A percentile compares a stretch with the other conserved stretches of the same genome.
Evolutionary conservation across 192 early-diverging fungal genomes (phyloP).

Genomic region (Podochytrium sp.): DNA sequence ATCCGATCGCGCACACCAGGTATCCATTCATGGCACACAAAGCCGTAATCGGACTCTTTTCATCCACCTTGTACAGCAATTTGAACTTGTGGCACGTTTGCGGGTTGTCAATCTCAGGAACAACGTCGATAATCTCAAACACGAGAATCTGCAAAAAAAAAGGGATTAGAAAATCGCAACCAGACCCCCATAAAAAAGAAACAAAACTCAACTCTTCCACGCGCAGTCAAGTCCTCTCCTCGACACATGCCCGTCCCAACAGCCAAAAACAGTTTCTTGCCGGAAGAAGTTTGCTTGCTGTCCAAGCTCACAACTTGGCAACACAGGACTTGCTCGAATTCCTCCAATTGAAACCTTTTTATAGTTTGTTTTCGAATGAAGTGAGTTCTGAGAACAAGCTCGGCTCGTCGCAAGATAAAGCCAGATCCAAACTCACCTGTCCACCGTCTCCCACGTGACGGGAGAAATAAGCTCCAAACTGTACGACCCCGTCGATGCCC

Average conservation of each 20-base stretch:
- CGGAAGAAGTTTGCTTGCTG: constrained; percentile 81
- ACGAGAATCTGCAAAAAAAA: constrained; percentile 70
- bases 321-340: constrained; percentile 82
- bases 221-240: constrained; percentile 88
- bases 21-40: constrained; percentile 86
- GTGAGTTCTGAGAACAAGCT: not conserved
- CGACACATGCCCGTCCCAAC: constrained; percentile 85
- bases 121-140: constrained; percentile 95
- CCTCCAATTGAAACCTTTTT: constrained; percentile 61
- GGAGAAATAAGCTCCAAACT: constrained; percentile 89
- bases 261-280: constrained; percentile 83
- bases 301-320: constrained; percentile 81
- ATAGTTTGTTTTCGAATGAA: constrained; percentile 13
- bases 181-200: not conserved
- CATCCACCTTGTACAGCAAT: constrained; percentile 76
- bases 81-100: constrained; percentile 94
- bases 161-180: not conserved
- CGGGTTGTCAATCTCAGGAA: constrained; percentile 92
- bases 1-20: constrained; percentile 83
- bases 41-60: constrained; percentile 85
- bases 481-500: constrained; percentile 62
- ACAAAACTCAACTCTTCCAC: constrained; percentile 69
- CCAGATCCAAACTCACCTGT: constrained; percentile 68
- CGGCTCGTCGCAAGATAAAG: constrained; percentile 3
- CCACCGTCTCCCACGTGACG: constrained; percentile 93